Evolutionary conservation across 495 filamentous ascomycete genomes (phyloP), one percentile per base, ranked within the genome.

Genomic region (Daldinia decipiens): DNA sequence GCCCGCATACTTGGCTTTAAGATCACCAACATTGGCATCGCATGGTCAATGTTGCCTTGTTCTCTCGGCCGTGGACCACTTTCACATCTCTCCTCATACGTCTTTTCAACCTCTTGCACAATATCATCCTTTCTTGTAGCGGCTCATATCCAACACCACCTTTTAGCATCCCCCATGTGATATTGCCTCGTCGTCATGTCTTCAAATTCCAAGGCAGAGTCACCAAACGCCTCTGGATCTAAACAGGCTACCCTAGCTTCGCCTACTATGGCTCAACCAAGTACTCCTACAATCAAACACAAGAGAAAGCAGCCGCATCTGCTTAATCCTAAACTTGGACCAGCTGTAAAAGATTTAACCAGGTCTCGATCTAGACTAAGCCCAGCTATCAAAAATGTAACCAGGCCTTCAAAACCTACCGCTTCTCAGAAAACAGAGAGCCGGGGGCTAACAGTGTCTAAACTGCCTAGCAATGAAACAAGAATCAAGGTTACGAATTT

Each of bases 301-400:
- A 51, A 34, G 26, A 19, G 7, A n/a, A 51, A 64, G 3, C 17
- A 8, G 2, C 21, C 45, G 9, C 36, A 39, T 27, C 54, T 50
- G 0, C 45, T 36, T 17, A n/a, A 52, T 52, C 19, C 64, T 12
- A 51, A 55, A 29, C 19, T 4, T 9, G 31, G 29, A 29, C 45
- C 64, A 34, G 69, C 69, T 12, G 53, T 71, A 9, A 71, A 71
- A 12, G 53, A 56, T 13, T 19, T 54, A 31, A 19, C 13, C 24
- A 61, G 4, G 32, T 27, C 2, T 43, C 45, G 26, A 58, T 39
- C 43, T 2, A 62, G 45, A 13, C 45, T 13, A 31, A 21, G 26
- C 47, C 29, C 57, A 7, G 62, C 57, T 1, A 38, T 65, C 12
- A 70, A 66, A 34, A 40, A 57, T 15, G 5, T 19, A 11, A 15